Conservation (phyloP, 2,329 filamentous ascomycete species). For the Pochonia chlamydosporia region DNA sequence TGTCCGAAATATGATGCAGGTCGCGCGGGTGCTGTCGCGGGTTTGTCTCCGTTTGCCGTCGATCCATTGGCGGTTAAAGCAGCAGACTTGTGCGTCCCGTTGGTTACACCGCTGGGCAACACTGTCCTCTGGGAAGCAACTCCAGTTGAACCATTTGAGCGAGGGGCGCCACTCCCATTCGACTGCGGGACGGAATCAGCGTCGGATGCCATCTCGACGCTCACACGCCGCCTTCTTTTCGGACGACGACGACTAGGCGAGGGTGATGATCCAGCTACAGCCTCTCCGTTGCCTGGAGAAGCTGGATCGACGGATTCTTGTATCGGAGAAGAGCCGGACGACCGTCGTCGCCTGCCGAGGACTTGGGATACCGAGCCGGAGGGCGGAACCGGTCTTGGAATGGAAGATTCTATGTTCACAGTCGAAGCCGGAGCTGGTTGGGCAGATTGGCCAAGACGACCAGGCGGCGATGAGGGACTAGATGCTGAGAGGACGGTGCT, state of each 20-base stretch:
- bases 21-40: conserved; percentile 9
- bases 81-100: conserved; percentile 41
- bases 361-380: conserved; percentile 29
- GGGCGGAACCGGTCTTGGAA: conserved; percentile 18
- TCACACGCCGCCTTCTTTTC: conserved; percentile 52
- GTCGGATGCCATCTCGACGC: conserved; percentile 57
- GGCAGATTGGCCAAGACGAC: conserved; percentile 16
- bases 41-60: conserved; percentile 27
- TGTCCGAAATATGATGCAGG: conserved; percentile 67
- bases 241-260: conserved; percentile 17
- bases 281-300: conserved; percentile 17
- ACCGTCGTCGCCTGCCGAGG: conserved; percentile 52
- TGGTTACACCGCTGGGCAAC: conserved; percentile 27
- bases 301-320: conserved; percentile 19
- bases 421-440: conserved; percentile 23
- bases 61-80: conserved; percentile 49
- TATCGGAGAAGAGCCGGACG: conserved; percentile 32
- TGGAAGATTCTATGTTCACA: conserved; percentile 36
- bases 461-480: conserved; percentile 17
- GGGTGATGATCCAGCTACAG: conserved; percentile 9
- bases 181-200: conserved; percentile 42
- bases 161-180: conserved; percentile 45
- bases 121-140: conserved; percentile 15
- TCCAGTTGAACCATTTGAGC: conserved; percentile 37
- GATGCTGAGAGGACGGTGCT: conserved; percentile 40